These are phyloP conservation scores for Candida dajiaensis DNA, from an alignment of 805 yeast genomes.

Conservation along the genomic window DNA sequence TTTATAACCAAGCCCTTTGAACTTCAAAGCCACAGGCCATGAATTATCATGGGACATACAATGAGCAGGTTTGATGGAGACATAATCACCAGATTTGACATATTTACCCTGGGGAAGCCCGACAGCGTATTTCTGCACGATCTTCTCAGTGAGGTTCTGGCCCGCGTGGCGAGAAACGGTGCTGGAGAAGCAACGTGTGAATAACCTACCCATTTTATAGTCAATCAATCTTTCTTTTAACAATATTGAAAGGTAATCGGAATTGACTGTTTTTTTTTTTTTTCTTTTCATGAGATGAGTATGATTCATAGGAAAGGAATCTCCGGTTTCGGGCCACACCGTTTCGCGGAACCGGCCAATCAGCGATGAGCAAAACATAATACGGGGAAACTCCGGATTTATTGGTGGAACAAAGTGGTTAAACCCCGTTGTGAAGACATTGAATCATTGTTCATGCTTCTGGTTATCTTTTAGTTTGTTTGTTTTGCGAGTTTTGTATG, in stretches of 20 bases:
- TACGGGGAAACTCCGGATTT: not conserved
- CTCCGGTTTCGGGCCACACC: too few relatives aligned
- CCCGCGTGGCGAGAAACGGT: slow-evolving; percentile 15
- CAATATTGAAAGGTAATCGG: too few relatives aligned
- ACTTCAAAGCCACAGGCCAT: slow-evolving; percentile 98
- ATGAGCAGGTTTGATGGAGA: slow-evolving; percentile 89
- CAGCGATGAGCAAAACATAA: not conserved
- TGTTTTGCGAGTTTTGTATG: too few relatives aligned
- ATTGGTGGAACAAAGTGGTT: too few relatives aligned
- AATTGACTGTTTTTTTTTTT: too few relatives aligned
- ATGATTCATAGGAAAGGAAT: not conserved
- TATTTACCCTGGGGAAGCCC: slow-evolving; percentile 70
- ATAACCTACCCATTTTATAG: too few relatives aligned
- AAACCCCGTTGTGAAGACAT: too few relatives aligned
- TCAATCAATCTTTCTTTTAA: too few relatives aligned
- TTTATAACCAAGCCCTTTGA: slow-evolving; percentile 89
- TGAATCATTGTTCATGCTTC: too few relatives aligned
- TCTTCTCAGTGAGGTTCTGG: slow-evolving; percentile 92
- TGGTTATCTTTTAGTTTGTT: too few relatives aligned
- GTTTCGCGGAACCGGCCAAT: too few relatives aligned
- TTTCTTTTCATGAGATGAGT: too few relatives aligned
- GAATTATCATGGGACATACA: slow-evolving; percentile 99
- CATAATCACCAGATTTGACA: slow-evolving; percentile 90
- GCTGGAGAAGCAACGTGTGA: slow-evolving; percentile 19
- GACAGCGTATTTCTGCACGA: slow-evolving; percentile 89